These are phyloP conservation scores for Mortierella antarctica DNA, from an alignment of 192 early-diverging fungal species.

Conservation along the genomic window DNA sequence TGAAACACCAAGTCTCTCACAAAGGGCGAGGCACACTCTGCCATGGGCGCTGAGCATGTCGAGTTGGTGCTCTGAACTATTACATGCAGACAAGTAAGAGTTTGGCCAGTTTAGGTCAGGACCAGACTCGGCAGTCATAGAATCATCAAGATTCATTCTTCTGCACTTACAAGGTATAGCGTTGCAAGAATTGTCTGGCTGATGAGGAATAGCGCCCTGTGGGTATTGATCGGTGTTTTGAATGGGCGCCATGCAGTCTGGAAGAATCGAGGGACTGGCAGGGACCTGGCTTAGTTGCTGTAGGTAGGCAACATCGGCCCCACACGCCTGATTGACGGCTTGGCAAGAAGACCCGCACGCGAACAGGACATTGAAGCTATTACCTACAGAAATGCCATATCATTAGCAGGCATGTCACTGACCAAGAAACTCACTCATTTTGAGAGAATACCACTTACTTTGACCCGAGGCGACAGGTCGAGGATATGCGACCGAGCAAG, in stretches of 20 bases:
- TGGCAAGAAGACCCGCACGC: constrained; percentile 44
- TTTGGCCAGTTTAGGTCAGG: neutral
- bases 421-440: too few relatives aligned
- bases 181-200: constrained; percentile 17
- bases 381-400: neutral
- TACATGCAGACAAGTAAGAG: neutral
- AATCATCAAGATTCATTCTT: neutral
- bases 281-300: neutral
- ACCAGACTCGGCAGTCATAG: neutral
- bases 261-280: constrained; percentile 4
- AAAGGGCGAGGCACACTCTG: constrained; percentile 48
- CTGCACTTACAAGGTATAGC: neutral
- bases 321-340: constrained; percentile 11
- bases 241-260: constrained; percentile 16
- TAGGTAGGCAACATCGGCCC: constrained; percentile 4
- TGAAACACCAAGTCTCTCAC: constrained; percentile 33
- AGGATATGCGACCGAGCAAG: constrained; percentile 19
- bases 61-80: constrained; percentile 28
- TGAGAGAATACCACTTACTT: neutral
- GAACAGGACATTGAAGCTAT: constrained; percentile 17
- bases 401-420: too few relatives aligned
- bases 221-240: constrained; percentile 6
- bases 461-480: constrained; percentile 17
- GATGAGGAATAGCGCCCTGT: neutral
- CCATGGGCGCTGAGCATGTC: constrained; percentile 18